Percentiles rank a stretch among this genome's conserved stretches.
Evolutionary conservation across 108 stramenopile species (phyloP).

Genomic region (Mediolabrus comicus): DNA sequence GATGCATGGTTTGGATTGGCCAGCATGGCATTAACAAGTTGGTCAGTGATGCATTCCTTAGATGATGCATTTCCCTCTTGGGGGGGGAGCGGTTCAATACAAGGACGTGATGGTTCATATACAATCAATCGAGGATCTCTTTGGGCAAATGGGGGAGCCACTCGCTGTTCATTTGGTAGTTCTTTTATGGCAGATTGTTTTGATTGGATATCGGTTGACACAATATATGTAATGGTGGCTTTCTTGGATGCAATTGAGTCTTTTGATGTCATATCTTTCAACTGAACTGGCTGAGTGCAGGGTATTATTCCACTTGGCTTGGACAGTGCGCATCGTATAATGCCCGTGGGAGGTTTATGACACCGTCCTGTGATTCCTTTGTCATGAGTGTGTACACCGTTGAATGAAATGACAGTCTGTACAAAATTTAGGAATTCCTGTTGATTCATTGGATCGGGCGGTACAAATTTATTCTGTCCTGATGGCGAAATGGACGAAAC

Average conservation of each 20-base stretch:
- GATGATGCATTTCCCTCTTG: not conserved
- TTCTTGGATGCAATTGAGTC: not conserved
- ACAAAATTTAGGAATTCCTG: not conserved
- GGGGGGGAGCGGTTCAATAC: not conserved
- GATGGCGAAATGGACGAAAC: not conserved
- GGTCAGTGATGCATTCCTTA: constrained; percentile 8
- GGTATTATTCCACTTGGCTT: constrained; percentile 9
- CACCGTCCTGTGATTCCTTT: constrained; percentile 12
- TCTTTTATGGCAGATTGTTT: not conserved
- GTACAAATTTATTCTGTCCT: not conserved
- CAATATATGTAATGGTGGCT: not conserved
- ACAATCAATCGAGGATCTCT: constrained; percentile 16
- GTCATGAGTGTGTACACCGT: constrained; percentile 12
- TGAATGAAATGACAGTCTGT: not conserved
- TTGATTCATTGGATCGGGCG: constrained; percentile 2
- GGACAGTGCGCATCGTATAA: not conserved
- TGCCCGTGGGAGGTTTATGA: constrained; percentile 13
- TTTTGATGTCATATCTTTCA: not conserved
- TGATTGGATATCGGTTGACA: not conserved
- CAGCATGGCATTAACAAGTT: not conserved
- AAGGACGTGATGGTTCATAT: constrained; percentile 3
- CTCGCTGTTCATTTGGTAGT: not conserved
- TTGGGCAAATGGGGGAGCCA: not conserved
- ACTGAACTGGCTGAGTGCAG: constrained; percentile 11
- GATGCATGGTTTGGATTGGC: not conserved